Conservation (phyloP, 2,329 filamentous ascomycete genomes). For the Calonectria henricotiae region DNA sequence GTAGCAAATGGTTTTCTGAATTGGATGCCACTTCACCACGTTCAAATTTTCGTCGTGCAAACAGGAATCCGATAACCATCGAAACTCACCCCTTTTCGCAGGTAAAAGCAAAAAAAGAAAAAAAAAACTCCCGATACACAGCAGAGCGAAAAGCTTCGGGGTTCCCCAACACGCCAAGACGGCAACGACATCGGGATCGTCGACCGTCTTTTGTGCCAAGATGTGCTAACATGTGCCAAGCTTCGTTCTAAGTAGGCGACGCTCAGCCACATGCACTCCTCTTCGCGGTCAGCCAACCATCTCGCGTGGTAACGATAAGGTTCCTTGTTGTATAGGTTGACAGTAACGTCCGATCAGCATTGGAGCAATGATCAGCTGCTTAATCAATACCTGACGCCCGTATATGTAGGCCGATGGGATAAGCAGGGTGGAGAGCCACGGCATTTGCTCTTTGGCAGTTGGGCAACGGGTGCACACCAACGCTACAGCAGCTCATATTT, state of each 20-base stretch:
- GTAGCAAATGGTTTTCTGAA: not conserved
- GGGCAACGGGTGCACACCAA: slow-evolving; percentile 13
- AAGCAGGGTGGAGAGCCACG: slow-evolving; percentile 5
- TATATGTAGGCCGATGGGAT: slow-evolving; percentile 26
- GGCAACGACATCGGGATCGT: slow-evolving; percentile 8
- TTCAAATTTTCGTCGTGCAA: not conserved
- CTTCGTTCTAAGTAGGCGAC: slow-evolving; percentile 30
- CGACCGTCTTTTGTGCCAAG: slow-evolving; percentile 16
- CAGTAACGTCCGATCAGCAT: slow-evolving; percentile 6
- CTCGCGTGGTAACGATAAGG: not conserved
- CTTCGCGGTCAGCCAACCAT: slow-evolving; percentile 13
- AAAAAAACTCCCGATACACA: not conserved
- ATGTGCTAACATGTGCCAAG: slow-evolving; percentile 27
- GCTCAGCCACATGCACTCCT: slow-evolving; percentile 26
- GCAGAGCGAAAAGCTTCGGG: not conserved
- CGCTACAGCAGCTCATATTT: not conserved
- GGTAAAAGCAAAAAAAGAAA: not conserved
- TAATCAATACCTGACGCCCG: slow-evolving; percentile 21
- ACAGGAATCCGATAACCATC: not conserved
- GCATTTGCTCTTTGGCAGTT: slow-evolving; percentile 13
- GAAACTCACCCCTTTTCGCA: not conserved
- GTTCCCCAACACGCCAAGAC: slow-evolving; percentile 6
- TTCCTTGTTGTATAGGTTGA: slow-evolving; percentile 19
- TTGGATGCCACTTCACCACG: not conserved
- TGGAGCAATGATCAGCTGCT: slow-evolving; percentile 10